phyloP scores from a whole-genome alignment of 1,284 basidiomycete species.

The Austroboletus niveus region DNA sequence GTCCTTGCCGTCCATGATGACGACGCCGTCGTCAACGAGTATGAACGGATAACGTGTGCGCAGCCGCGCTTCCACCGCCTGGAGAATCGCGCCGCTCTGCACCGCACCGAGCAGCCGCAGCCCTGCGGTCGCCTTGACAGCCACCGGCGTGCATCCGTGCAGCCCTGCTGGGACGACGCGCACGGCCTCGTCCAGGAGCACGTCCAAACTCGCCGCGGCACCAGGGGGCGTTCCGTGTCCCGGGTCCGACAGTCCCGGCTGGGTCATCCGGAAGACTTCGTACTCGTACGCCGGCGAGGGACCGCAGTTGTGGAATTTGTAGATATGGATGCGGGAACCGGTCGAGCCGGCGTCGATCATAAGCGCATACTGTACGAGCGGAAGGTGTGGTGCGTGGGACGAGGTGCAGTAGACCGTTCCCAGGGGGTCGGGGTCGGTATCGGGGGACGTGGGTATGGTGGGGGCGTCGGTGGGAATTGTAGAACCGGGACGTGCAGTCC shows the following conservation, averaged over 20 bases:
- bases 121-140: conserved; percentile 95
- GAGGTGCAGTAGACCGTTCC: conserved; percentile 66
- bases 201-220: conserved; percentile 82
- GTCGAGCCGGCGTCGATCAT: conserved; percentile 99
- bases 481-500: background rate
- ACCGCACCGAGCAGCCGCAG: conserved; percentile 71
- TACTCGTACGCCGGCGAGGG: conserved; percentile 83
- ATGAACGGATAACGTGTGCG: conserved; percentile 73
- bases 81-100: conserved; percentile 75
- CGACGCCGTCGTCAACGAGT: conserved; percentile 65
- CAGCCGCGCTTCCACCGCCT: conserved; percentile 70
- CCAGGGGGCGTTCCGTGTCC: conserved; percentile 49
- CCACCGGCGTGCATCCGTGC: conserved; percentile 80
- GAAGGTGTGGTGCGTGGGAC: conserved; percentile 47
- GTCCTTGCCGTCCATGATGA: conserved; percentile 95
- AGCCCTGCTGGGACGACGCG: conserved; percentile 71
- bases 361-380: conserved; percentile 87
- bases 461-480: background rate
- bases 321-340: conserved; percentile 95
- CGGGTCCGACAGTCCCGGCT: conserved; percentile 75
- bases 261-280: conserved; percentile 86
- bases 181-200: conserved; percentile 79
- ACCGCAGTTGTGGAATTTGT: conserved; percentile 95
- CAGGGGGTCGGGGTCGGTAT: conserved; percentile 61
- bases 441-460: conserved; percentile 48